A percentile compares a stretch with the other conserved stretches of the same genome.
phyloP scores from a whole-genome alignment of 129 eudicot species.

The Cynara cardunculus region DNA sequence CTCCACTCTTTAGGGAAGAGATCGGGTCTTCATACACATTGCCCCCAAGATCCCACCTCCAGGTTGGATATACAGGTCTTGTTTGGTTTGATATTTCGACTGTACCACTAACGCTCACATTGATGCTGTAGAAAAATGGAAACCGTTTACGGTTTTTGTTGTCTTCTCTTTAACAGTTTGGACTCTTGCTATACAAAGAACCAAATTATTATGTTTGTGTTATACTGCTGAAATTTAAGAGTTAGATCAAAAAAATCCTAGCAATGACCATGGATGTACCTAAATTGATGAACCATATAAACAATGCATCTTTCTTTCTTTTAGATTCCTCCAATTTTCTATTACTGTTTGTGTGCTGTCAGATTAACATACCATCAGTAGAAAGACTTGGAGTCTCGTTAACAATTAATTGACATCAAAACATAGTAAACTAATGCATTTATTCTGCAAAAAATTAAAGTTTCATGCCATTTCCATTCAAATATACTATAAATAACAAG shows the following conservation, averaged over 20 bases:
- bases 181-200: neutral
- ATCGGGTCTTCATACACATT: too few relatives aligned
- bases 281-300: neutral
- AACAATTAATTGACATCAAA: neutral
- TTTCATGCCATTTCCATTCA: neutral
- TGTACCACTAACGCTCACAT: neutral
- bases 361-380: neutral
- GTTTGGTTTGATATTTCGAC: neutral
- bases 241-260: neutral
- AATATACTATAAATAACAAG: neutral
- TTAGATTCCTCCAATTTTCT: neutral
- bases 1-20: too few relatives aligned
- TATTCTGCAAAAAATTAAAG: neutral
- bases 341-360: neutral
- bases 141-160: neutral
- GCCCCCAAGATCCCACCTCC: too few relatives aligned
- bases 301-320: neutral
- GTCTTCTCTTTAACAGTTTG: neutral
- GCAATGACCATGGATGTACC: neutral
- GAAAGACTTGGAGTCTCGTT: neutral
- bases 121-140: neutral
- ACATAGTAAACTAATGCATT: neutral
- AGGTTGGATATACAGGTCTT: too few relatives aligned
- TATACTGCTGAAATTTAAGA: neutral
- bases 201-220: neutral